Conservation (phyloP, 805 yeast genomes). For the Schizosaccharomyces osmophilus region DNA sequence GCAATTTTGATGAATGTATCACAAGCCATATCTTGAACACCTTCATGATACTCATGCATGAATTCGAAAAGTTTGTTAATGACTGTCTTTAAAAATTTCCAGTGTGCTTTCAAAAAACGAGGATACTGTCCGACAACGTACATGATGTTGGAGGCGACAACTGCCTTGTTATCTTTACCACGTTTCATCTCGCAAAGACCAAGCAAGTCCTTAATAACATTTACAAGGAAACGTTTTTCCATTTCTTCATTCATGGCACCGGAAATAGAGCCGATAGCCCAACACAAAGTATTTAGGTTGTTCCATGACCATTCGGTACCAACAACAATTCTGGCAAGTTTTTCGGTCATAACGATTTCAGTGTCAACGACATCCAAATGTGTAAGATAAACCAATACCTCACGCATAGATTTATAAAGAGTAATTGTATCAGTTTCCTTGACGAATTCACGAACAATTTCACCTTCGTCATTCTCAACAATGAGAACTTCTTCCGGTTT, state of each 20-base stretch:
- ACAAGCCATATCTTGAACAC: constrained; percentile 99
- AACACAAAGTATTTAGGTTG: constrained; percentile 83
- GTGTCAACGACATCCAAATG: constrained; percentile 89
- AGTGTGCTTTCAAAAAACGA: constrained; percentile 85
- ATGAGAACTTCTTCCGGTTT: constrained; percentile 93
- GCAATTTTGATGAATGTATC: constrained; percentile 94
- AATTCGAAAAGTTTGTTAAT: constrained; percentile 87
- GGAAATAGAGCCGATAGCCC: constrained; percentile 98
- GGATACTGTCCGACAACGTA: constrained; percentile 98
- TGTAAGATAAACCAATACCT: constrained; percentile 79
- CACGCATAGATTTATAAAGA: constrained; percentile 83
- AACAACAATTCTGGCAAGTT: constrained; percentile 77
- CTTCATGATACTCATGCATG: constrained; percentile 98
- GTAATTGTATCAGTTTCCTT: constrained; percentile 94
- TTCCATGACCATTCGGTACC: constrained; percentile 99
- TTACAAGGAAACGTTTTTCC: constrained; percentile 80
- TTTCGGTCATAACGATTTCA: constrained; percentile 76
- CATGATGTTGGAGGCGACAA: constrained; percentile 98
- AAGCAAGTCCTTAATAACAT: constrained; percentile 75
- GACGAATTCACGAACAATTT: constrained; percentile 89
- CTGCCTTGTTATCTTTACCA: constrained; percentile 95
- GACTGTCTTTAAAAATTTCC: constrained; percentile 92
- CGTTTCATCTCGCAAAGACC: constrained; percentile 86
- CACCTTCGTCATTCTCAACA: constrained; percentile 97
- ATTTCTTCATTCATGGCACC: constrained; percentile 97